Evolutionary conservation across 2,329 filamentous ascomycete species (phyloP).

Genomic region (Ophioceras dolichostomum): DNA sequence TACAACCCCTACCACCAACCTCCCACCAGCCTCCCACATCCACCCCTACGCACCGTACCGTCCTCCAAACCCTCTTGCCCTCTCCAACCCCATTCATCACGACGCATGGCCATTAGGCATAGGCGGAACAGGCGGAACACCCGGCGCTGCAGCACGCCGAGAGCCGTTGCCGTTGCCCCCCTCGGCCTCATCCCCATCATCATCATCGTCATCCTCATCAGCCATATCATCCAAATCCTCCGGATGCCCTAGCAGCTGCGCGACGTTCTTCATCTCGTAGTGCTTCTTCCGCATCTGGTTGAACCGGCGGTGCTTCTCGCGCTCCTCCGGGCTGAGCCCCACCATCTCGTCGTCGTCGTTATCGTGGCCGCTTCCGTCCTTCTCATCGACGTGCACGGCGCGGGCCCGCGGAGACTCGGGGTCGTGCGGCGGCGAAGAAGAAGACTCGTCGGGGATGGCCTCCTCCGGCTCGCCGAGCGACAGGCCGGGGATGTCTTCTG

Average conservation of each 20-base stretch:
- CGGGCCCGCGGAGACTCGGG: too few relatives aligned
- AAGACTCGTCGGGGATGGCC: constrained; percentile 41
- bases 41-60: too few relatives aligned
- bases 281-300: constrained; percentile 89
- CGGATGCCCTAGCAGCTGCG: constrained; percentile 69
- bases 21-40: too few relatives aligned
- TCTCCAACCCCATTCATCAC: neutral
- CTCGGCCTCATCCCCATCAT: constrained; percentile 13
- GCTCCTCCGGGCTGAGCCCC: constrained; percentile 57
- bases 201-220: constrained; percentile 31
- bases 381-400: constrained; percentile 68
- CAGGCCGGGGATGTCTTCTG: constrained; percentile 79
- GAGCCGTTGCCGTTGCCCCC: constrained; percentile 1
- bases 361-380: constrained; percentile 37
- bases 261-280: constrained; percentile 97
- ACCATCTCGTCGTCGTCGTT: constrained; percentile 43
- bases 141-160: too few relatives aligned
- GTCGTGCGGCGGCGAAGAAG: constrained; percentile 16
- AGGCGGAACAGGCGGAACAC: constrained; percentile 27
- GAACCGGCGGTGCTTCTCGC: constrained; percentile 84
- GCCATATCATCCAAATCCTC: constrained; percentile 50
- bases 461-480: constrained; percentile 90
- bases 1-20: too few relatives aligned
- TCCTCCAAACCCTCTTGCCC: too few relatives aligned
- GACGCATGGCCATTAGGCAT: constrained; percentile 23